A percentile compares a stretch with the other conserved stretches of the same genome.
phyloP scores from a whole-genome alignment of 129 eudicot genomes.

The Artemisia tridentata region DNA sequence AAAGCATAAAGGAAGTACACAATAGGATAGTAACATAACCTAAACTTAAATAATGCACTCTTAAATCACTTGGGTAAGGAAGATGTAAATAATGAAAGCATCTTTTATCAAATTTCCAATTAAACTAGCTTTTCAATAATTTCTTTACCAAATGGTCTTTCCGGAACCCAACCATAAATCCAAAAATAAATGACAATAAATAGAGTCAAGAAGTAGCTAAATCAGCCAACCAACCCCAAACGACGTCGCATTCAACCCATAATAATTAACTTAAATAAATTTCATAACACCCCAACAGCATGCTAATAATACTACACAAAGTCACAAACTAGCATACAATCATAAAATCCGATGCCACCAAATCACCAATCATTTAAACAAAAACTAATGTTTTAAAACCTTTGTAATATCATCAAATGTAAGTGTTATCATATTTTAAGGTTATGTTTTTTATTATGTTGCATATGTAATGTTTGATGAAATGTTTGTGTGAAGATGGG shows the following conservation, averaged over 20 bases:
- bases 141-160: no score
- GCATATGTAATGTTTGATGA: slow-evolving; percentile 31
- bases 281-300: no score
- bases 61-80: no score
- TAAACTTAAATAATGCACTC: no score
- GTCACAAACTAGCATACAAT: no score
- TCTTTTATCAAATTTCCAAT: no score
- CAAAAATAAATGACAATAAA: slow-evolving; percentile 21
- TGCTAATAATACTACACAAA: no score
- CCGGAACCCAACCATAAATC: background rate
- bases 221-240: slow-evolving; percentile 1
- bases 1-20: no score
- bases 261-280: background rate
- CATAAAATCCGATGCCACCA: background rate
- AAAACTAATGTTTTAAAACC: background rate
- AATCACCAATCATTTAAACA: slow-evolving; percentile 7
- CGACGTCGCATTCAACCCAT: slow-evolving; percentile 14
- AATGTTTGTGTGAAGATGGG: slow-evolving; percentile 53
- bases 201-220: slow-evolving; percentile 6
- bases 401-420: slow-evolving; percentile 13
- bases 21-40: no score
- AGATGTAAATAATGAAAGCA: no score
- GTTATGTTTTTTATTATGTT: background rate
- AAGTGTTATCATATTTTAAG: slow-evolving; percentile 16
- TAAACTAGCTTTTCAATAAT: no score